Evolutionary conservation across 345 rosid genomes (phyloP), one percentile per base, ranked within the genome.

Genomic region (Bruguiera parviflora): DNA sequence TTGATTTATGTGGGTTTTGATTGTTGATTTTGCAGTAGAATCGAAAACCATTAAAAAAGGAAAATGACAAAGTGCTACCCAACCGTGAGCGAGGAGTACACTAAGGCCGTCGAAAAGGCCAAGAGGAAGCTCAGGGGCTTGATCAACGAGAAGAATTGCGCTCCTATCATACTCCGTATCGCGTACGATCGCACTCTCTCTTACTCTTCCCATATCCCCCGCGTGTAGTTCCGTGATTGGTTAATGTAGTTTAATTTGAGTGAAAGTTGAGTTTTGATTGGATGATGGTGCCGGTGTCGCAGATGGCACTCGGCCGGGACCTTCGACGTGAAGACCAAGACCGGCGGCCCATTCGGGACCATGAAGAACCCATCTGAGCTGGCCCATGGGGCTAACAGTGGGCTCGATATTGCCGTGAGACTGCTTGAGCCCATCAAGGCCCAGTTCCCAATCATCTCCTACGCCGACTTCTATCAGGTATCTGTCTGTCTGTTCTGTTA

Each of bases 291-390:
- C 35, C 7, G 39, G 7, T 20, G 2, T 33, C 25, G 59, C 86
- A 94, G 98, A 35, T 91, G 98, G 98, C 98, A 94, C 89, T 89
- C 98, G 3, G 97, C 98, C 53, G 98, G 98, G 43, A 94, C 98
- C 1, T 94, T 62, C 58, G 98, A 94, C 57, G 89, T 86, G 73
- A 78, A 80, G 78, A 76, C 90, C 4, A 94, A 74, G 79, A 87
- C 97, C 24, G 98, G 98, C 2, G 98, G 98, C 46, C 98, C 98
- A 0, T 94, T 88, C n/a, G 98, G 98, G 13, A 94, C 98, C 61
- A 89, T 94, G 88, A 91, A 65, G 82, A 57, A 80, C 4, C 61
- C 83, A 0, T 85, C 71, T 0, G 98, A 94, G 83, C 82, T 81
- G 62, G 89, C 88, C 57, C 98, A 94, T 75, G 89, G 52, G 3